Conservation (phyloP, 2,329 filamentous ascomycete species). For the Trichoderma atroviride region DNA sequence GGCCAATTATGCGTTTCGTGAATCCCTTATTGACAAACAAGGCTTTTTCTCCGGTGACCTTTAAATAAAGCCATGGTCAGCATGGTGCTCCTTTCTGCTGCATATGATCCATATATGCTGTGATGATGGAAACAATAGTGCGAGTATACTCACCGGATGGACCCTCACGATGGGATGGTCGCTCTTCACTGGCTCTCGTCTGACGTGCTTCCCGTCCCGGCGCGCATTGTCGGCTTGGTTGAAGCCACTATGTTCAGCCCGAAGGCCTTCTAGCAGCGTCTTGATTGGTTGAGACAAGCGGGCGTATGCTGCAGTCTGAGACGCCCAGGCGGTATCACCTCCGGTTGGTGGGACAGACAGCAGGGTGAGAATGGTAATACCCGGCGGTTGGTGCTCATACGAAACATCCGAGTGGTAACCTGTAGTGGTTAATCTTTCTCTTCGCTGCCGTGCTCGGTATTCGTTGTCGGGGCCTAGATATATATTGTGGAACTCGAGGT, state of each 20-base stretch:
- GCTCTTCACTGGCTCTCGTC: constrained; percentile 13
- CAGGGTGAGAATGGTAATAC: constrained; percentile 55
- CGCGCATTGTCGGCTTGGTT: constrained; percentile 49
- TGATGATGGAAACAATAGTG: not conserved
- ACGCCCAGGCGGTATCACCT: constrained; percentile 53
- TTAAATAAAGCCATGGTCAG: not conserved
- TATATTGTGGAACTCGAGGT: constrained; percentile 23
- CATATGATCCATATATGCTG: too few species aligned
- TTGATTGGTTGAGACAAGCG: constrained; percentile 47
- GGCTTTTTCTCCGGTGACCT: constrained; percentile 44
- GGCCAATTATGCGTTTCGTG: constrained; percentile 51
- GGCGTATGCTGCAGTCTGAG: constrained; percentile 50
- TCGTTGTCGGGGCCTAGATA: constrained; percentile 22
- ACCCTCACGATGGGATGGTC: constrained; percentile 51
- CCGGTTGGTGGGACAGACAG: constrained; percentile 52
- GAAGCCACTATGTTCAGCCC: constrained; percentile 49
- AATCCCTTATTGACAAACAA: constrained; percentile 52
- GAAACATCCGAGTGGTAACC: constrained; percentile 55
- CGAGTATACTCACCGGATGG: constrained; percentile 46
- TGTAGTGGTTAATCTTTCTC: constrained; percentile 13
- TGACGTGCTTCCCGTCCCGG: constrained; percentile 32
- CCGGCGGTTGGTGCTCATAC: constrained; percentile 55
- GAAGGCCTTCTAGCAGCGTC: constrained; percentile 47
- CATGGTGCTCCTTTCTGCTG: too few species aligned
- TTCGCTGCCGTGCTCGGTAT: constrained; percentile 11